A percentile compares a stretch with the other conserved stretches of the same genome.
Conservation (phyloP, 2,329 filamentous ascomycete species). For the Cladophialophora exuberans region DNA sequence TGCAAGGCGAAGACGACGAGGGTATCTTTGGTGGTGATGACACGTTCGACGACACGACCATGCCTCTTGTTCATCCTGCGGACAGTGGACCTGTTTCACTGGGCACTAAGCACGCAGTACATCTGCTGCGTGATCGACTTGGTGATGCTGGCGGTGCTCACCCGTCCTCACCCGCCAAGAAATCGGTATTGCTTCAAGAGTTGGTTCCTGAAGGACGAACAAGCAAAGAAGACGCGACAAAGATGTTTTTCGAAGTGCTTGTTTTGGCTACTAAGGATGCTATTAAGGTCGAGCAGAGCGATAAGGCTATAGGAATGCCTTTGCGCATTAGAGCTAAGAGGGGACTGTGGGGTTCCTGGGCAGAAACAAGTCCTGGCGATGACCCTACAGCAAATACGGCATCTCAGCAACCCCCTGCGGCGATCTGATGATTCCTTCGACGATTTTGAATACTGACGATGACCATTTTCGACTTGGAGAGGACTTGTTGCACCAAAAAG, state of each 20-base stretch:
- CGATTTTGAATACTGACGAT: not conserved
- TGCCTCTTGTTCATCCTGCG: slow-evolving; percentile 74
- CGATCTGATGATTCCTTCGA: slow-evolving; percentile 7
- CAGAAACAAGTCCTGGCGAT: slow-evolving; percentile 60
- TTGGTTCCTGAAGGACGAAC: slow-evolving; percentile 81
- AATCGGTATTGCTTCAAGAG: slow-evolving; percentile 84
- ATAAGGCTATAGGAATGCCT: slow-evolving; percentile 71
- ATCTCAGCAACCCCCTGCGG: slow-evolving; percentile 21
- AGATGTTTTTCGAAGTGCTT: slow-evolving; percentile 98
- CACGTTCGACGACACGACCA: slow-evolving; percentile 77
- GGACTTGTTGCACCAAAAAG: too few relatives aligned
- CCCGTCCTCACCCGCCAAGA: slow-evolving; percentile 73
- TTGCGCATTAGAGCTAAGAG: slow-evolving; percentile 88
- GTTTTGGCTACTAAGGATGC: slow-evolving; percentile 97
- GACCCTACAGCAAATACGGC: slow-evolving; percentile 25
- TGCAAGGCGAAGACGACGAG: slow-evolving; percentile 52
- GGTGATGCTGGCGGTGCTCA: slow-evolving; percentile 70
- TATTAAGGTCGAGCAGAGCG: slow-evolving; percentile 89
- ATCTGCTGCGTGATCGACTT: slow-evolving; percentile 87
- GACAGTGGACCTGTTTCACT: slow-evolving; percentile 86
- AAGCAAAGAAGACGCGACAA: slow-evolving; percentile 87
- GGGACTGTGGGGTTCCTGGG: slow-evolving; percentile 97
- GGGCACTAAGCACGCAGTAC: slow-evolving; percentile 93
- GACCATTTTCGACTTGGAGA: too few relatives aligned
- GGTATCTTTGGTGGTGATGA: slow-evolving; percentile 52